A percentile compares a stretch with the other conserved stretches of the same genome.
Conservation (phyloP, 345 rosid genomes). For the Toxicodendron radicans region DNA sequence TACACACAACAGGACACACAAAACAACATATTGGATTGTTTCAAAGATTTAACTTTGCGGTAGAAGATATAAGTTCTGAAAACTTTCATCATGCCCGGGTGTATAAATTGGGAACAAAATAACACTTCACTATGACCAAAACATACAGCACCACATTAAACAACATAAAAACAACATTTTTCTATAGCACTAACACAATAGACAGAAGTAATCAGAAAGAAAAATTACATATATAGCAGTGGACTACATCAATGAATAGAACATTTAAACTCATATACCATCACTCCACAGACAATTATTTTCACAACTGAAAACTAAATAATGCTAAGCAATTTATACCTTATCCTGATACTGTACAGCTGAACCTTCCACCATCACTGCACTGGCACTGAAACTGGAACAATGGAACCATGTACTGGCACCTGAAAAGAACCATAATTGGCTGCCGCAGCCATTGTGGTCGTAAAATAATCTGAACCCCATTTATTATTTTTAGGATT, state of each 20-base stretch:
- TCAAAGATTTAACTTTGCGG: not conserved
- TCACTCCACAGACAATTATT: not conserved
- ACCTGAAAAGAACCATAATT: slow-evolving; percentile 65
- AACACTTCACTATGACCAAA: not conserved
- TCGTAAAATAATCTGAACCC: slow-evolving; percentile 82
- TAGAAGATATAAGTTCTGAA: not conserved
- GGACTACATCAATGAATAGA: no score
- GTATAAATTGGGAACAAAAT: not conserved
- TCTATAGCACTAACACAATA: not conserved
- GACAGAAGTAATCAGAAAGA: not conserved
- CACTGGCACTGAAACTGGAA: slow-evolving; percentile 37
- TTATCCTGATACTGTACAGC: slow-evolving; percentile 40
- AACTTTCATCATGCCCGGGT: not conserved
- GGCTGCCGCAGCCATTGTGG: slow-evolving; percentile 68
- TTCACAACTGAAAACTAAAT: no score
- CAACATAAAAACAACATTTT: not conserved
- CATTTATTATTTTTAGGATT: no score
- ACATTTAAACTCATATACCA: not conserved
- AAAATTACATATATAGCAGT: no score
- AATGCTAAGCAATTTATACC: slow-evolving; percentile 34
- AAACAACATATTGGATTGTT: not conserved
- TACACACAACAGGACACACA: no score
- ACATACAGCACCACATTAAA: not conserved
- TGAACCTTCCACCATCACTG: slow-evolving; percentile 47
- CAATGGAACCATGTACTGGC: slow-evolving; percentile 34